These are phyloP conservation scores for Ustilago trichophora DNA, from an alignment of 1,284 basidiomycete genomes.

Conservation along the genomic window DNA sequence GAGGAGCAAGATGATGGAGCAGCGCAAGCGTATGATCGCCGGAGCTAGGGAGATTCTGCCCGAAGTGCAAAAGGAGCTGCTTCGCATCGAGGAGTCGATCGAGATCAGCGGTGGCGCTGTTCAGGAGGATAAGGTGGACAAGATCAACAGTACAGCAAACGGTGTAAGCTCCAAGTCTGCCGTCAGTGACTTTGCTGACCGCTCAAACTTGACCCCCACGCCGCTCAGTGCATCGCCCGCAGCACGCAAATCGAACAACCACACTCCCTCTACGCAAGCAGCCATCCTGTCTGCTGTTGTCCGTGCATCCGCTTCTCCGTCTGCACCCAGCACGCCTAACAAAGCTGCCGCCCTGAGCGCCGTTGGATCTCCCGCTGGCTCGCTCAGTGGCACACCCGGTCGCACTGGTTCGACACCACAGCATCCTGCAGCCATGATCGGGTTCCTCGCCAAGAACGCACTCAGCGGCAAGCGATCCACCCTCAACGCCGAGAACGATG, in stretches of 20 bases:
- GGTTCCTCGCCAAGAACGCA: conserved; percentile 40
- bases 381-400: conserved; percentile 12
- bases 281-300: conserved; percentile 47
- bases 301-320: conserved; percentile 39
- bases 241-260: conserved; percentile 9
- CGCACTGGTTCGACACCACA: conserved; percentile 12
- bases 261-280: conserved; percentile 37
- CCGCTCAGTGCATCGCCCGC: conserved; percentile 47
- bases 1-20: conserved; percentile 46
- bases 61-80: conserved; percentile 48
- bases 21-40: conserved; percentile 43
- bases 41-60: conserved; percentile 48
- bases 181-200: conserved; percentile 8
- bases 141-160: neutral
- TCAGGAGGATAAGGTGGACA: neutral
- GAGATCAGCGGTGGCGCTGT: conserved; percentile 29
- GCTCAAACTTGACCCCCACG: conserved; percentile 9
- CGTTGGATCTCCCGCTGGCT: neutral
- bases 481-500: neutral
- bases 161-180: conserved; percentile 1
- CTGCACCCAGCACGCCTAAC: conserved; percentile 24
- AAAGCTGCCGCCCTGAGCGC: conserved; percentile 3
- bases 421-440: conserved; percentile 38
- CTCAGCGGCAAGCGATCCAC: conserved; percentile 19
- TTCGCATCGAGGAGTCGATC: conserved; percentile 42